A percentile compares a stretch with the other conserved stretches of the same genome.
Evolutionary conservation across 805 yeast genomes (phyloP).

Genomic region (Ogataea pignaliae): DNA sequence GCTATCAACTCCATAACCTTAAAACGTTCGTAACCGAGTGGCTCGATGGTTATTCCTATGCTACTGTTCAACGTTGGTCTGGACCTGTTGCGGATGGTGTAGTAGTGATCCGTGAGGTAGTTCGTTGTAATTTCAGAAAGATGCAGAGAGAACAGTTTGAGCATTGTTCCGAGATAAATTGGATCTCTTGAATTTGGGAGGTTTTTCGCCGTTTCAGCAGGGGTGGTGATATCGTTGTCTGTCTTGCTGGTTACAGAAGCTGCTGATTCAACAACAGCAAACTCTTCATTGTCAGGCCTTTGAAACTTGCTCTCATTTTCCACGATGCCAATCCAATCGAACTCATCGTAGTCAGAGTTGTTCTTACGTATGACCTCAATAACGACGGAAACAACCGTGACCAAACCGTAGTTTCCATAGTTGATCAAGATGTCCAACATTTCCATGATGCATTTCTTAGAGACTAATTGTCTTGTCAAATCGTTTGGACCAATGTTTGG

Average conservation of each 20-base stretch:
- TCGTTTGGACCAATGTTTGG: conserved; percentile 96
- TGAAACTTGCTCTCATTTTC: conserved; percentile 10
- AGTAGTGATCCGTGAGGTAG: conserved; percentile 28
- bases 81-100: conserved; percentile 18
- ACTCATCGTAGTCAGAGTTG: conserved; percentile 85
- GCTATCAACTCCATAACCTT: conserved; percentile 89
- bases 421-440: conserved; percentile 72
- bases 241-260: too few species aligned
- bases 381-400: conserved; percentile 89
- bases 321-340: conserved; percentile 32
- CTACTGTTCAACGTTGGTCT: conserved; percentile 43
- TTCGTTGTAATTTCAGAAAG: conserved; percentile 27
- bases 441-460: conserved; percentile 56
- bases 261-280: not conserved
- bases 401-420: conserved; percentile 75
- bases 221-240: not conserved
- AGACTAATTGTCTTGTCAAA: conserved; percentile 83
- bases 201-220: conserved; percentile 23
- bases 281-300: not conserved
- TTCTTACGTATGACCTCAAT: conserved; percentile 92
- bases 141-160: conserved; percentile 61
- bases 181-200: conserved; percentile 92
- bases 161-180: conserved; percentile 81
- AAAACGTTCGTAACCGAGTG: conserved; percentile 86
- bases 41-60: conserved; percentile 53